phyloP scores from a whole-genome alignment of 2,329 filamentous ascomycete species.

The Penicillium polonicum region DNA sequence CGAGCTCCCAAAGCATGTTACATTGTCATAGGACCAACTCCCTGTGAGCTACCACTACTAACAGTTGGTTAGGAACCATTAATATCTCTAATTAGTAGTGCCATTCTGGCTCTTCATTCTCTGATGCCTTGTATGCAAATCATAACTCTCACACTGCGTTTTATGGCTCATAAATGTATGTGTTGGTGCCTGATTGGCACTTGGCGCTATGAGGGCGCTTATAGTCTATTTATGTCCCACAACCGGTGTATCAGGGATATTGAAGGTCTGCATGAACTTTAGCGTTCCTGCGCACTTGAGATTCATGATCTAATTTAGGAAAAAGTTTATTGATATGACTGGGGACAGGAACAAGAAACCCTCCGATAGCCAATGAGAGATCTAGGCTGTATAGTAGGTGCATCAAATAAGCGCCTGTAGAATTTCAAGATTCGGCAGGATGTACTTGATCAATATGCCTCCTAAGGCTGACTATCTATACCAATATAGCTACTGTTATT shows the following conservation, averaged over 20 bases:
- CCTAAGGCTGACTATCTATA: neutral
- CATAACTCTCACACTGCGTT: neutral
- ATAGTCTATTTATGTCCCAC: slow-evolving; percentile 22
- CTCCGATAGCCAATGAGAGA: slow-evolving; percentile 4
- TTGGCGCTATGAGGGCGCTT: slow-evolving; percentile 21
- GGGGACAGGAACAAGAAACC: neutral
- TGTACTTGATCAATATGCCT: neutral
- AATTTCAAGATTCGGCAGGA: neutral
- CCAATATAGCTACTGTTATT: neutral
- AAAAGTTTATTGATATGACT: neutral
- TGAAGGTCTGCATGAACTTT: neutral
- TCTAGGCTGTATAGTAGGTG: neutral
- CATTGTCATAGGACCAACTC: neutral
- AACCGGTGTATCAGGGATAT: slow-evolving; percentile 10
- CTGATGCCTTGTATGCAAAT: neutral
- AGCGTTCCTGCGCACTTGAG: neutral
- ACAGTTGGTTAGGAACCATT: neutral
- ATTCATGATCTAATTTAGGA: neutral
- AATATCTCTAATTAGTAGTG: neutral
- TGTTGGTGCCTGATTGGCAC: neutral
- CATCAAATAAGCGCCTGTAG: slow-evolving; percentile 3
- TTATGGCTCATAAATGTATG: neutral
- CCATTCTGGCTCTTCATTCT: neutral
- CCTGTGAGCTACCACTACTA: neutral
- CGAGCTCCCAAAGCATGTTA: neutral